Evolutionary conservation across 805 yeast species (phyloP), one percentile per base, ranked within the genome.

Genomic region (Myxozyma kluyveri): DNA sequence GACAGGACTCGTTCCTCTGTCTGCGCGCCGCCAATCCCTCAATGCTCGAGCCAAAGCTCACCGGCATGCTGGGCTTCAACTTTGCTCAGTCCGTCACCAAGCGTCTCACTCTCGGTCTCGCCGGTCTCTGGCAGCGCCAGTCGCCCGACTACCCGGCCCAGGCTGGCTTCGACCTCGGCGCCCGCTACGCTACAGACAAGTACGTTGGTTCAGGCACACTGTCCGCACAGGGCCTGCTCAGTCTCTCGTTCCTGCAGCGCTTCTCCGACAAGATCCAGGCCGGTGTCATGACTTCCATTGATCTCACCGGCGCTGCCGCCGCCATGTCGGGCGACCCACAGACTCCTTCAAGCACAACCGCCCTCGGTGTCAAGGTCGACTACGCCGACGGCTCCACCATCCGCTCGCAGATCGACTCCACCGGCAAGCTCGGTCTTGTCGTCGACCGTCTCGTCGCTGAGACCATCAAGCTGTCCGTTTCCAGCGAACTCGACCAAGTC

Each of bases 311-410:
- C 56, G 66, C 23, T 63, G 59, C 31, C 63, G 65, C 54, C 54
- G 52, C 86, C 71, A 86, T 91, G 67, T 81, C 86, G 59, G 90
- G 91, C 55, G 80, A 83, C 63, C 88, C 87, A 69, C 87, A 95
- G 31, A 82, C 84, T 40, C 77, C 90, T 54, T 96, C 91, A 68
- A 98, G 96, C 67, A 79, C 80, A 65, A 90, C 99, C 63, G 86
- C 96, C 55, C 69, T 91, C 52, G 99, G 97, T 73, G 96, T 96
- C 65, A 93, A 91, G 75, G 91, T 91, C 73, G 98, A 93, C 76
- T 93, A 88, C 80, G 88, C 97, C 76, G 95, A 88, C 73, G 52
- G 52, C 26, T 84, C 95, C 52, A 84, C 88, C 49, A 89, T 89
- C 81, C 83, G 99, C 74, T 96, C 97, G 67, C 95, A 90, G 72